A percentile compares a stretch with the other conserved stretches of the same genome.
Evolutionary conservation across 2,329 filamentous ascomycete species (phyloP).

Genomic region (Fusarium verticillioides): DNA sequence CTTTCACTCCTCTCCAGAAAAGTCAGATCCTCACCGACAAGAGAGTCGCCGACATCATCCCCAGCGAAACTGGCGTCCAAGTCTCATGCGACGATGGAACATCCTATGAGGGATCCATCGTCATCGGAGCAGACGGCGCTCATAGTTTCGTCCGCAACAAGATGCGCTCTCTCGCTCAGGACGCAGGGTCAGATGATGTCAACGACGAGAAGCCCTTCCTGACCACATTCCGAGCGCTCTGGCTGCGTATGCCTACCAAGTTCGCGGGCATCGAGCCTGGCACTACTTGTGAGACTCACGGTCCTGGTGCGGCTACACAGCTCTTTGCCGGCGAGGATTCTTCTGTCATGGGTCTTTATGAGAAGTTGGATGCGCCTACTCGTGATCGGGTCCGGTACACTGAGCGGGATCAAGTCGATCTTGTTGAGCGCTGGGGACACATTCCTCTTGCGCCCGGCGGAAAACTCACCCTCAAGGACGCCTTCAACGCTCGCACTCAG

Average conservation of each 20-base stretch:
- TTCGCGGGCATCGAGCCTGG: conserved; percentile 33
- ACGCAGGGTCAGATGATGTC: conserved; percentile 8
- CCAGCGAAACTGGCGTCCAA: conserved; percentile 4
- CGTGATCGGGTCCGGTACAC: conserved; percentile 26
- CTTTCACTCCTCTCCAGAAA: conserved; percentile 46
- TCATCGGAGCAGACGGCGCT: conserved; percentile 38
- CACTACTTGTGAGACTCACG: conserved; percentile 47
- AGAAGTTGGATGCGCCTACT: conserved; percentile 32
- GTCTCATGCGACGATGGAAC: conserved; percentile 37
- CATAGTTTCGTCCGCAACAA: conserved; percentile 23
- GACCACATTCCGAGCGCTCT: conserved; percentile 49
- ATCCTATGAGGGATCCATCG: conserved; percentile 30
- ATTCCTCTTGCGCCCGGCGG: conserved; percentile 27
- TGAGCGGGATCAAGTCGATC: conserved; percentile 17
- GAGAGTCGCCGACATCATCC: conserved; percentile 31
- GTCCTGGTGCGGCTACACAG: conserved; percentile 24
- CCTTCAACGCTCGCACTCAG: conserved; percentile 40
- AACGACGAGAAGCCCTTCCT: conserved; percentile 48
- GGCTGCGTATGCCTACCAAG: conserved; percentile 47
- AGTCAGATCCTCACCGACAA: conserved; percentile 17
- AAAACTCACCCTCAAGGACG: conserved; percentile 46
- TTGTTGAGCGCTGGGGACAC: conserved; percentile 35
- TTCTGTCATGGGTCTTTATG: conserved; percentile 30
- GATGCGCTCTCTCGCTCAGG: conserved; percentile 45
- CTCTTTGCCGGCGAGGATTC: conserved; percentile 33